A percentile compares a stretch with the other conserved stretches of the same genome.
Conservation (phyloP, 495 filamentous ascomycete genomes). For the Aspergillus egyptiacus region DNA sequence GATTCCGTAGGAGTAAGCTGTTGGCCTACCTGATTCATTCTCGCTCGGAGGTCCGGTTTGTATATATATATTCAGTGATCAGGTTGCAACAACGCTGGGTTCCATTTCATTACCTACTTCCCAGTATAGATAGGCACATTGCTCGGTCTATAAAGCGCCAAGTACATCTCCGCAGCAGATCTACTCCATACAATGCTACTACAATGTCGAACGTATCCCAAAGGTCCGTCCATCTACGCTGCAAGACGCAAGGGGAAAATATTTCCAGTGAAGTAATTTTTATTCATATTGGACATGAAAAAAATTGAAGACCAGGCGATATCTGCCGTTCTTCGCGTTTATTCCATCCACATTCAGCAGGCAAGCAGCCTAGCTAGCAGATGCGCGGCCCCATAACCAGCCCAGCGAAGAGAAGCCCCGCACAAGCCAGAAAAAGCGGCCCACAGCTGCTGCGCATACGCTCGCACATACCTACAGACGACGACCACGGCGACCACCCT, state of each 20-base stretch:
- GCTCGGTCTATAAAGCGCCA: too few relatives aligned
- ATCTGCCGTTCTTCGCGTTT: slow-evolving; percentile 53
- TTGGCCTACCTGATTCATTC: too few relatives aligned
- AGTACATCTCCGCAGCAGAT: too few relatives aligned
- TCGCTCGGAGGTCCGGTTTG: too few relatives aligned
- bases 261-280: slow-evolving; percentile 5
- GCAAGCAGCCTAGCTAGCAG: slow-evolving; percentile 28
- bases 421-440: slow-evolving; percentile 18
- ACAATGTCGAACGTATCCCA: too few relatives aligned
- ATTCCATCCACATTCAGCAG: slow-evolving; percentile 49
- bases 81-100: too few relatives aligned
- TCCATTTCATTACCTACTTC: too few relatives aligned
- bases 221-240: too few relatives aligned
- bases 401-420: slow-evolving; percentile 18
- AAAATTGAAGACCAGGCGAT: slow-evolving; percentile 52
- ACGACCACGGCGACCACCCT: slow-evolving; percentile 99
- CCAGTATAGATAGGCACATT: too few relatives aligned
- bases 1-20: too few relatives aligned
- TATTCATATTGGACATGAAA: slow-evolving; percentile 31
- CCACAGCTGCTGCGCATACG: slow-evolving; percentile 6
- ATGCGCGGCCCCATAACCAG: slow-evolving; percentile 14
- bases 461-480: slow-evolving; percentile 69
- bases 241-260: neutral
- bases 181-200: too few relatives aligned
- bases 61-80: too few relatives aligned